phyloP scores from a whole-genome alignment of 306 rosid species.

The Comarum palustre region DNA sequence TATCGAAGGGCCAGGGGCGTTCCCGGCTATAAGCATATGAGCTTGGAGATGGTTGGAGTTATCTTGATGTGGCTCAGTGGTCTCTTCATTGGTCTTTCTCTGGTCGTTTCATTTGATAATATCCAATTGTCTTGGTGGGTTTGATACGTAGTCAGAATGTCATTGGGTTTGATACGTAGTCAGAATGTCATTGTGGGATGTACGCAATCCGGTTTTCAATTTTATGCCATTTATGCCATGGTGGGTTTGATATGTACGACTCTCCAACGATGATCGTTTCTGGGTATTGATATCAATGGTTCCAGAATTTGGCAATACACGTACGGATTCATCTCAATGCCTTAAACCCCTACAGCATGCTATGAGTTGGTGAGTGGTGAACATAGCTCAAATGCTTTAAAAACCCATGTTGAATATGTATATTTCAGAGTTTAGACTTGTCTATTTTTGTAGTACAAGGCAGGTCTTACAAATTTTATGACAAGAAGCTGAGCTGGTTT shows the following conservation, averaged over 20 bases:
- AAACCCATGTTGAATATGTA: background rate
- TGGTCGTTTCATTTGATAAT: background rate
- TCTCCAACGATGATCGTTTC: background rate
- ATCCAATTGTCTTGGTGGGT: background rate
- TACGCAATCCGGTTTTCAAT: too few species aligned
- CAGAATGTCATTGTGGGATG: too few species aligned
- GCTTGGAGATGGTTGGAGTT: background rate
- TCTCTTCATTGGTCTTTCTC: background rate
- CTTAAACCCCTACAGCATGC: background rate
- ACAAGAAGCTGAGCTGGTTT: background rate
- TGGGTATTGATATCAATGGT: background rate
- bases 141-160: background rate
- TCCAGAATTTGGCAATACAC: background rate
- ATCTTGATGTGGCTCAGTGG: background rate
- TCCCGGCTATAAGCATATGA: background rate
- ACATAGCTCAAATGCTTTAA: background rate
- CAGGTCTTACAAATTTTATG: background rate
- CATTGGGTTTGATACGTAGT: too few species aligned
- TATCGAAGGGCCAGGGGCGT: background rate
- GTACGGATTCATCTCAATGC: too few species aligned
- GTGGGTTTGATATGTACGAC: background rate
- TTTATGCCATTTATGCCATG: too few species aligned
- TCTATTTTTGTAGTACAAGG: background rate
- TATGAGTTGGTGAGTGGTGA: background rate
- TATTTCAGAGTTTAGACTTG: background rate